Percentiles rank a stretch among this genome's conserved stretches.
Conservation (phyloP, 306 rosid species). For the Sphenostylis stenocarpa region DNA sequence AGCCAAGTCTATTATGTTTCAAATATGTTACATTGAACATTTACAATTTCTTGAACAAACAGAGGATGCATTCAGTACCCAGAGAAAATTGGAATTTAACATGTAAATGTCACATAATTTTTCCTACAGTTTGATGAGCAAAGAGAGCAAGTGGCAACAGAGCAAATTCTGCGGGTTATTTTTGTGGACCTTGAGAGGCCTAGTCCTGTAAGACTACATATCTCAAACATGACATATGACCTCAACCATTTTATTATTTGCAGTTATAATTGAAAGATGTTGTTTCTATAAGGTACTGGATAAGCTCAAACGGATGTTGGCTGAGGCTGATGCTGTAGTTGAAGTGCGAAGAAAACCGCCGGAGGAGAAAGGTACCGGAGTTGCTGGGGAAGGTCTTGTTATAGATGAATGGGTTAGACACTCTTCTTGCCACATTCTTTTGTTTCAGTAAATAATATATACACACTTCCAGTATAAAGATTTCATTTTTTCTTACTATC, state of each 20-base stretch:
- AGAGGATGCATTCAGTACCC: not conserved
- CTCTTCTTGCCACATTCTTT: not conserved
- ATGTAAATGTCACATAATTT: not conserved
- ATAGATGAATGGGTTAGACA: slow-evolving; percentile 95
- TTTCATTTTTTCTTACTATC: not conserved
- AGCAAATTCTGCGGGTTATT: slow-evolving; percentile 84
- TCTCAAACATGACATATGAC: not conserved
- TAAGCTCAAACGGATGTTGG: slow-evolving; percentile 76
- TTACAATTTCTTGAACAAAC: not conserved
- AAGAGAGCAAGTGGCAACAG: slow-evolving; percentile 83
- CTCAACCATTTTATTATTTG: not conserved
- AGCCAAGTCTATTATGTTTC: not conserved
- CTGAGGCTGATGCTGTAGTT: slow-evolving; percentile 85
- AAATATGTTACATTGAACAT: slow-evolving; percentile 3
- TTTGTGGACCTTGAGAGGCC: slow-evolving; percentile 81
- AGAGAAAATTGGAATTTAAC: not conserved
- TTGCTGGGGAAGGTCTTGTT: slow-evolving; percentile 87
- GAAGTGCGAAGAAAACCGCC: slow-evolving; percentile 80
- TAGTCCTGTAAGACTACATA: slow-evolving; percentile 58
- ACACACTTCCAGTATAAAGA: not conserved
- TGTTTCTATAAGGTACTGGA: slow-evolving; percentile 68
- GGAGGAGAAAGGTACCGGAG: slow-evolving; percentile 71
- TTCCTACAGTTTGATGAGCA: slow-evolving; percentile 85
- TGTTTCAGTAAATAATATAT: not conserved
- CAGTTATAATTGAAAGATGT: not conserved